Evolutionary conservation across 2,329 filamentous ascomycete genomes (phyloP).

Genomic region (Grosmannia penicillata): DNA sequence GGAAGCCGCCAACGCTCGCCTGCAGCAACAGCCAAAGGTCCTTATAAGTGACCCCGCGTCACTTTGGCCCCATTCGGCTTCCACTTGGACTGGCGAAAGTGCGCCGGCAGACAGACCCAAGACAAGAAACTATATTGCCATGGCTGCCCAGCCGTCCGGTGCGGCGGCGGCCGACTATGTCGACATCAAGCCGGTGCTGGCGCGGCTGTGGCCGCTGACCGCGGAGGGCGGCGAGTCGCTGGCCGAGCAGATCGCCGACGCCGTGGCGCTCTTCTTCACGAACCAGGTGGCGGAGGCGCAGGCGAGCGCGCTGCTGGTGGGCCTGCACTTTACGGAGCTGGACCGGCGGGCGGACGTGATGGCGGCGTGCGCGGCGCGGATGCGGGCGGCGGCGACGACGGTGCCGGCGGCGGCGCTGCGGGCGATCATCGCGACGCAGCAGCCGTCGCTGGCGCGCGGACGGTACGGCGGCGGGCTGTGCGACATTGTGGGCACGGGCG

Average conservation of each 20-base stretch:
- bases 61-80: too few species aligned
- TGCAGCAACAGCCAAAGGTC: too few species aligned
- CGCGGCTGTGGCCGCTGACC: conserved; percentile 52
- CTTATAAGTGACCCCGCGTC: too few species aligned
- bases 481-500: conserved; percentile 95
- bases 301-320: conserved; percentile 73
- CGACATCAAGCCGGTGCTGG: conserved; percentile 58
- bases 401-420: conserved; percentile 52
- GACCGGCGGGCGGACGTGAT: conserved; percentile 78
- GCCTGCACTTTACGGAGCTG: conserved; percentile 78
- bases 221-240: conserved; percentile 33
- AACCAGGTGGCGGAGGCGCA: conserved; percentile 81
- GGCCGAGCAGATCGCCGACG: conserved; percentile 73
- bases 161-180: conserved; percentile 13
- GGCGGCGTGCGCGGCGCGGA: conserved; percentile 66
- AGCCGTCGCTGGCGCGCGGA: conserved; percentile 46
- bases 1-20: too few species aligned
- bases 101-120: too few species aligned
- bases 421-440: conserved; percentile 41
- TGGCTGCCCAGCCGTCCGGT: conserved; percentile 2
- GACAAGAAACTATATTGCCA: background rate
- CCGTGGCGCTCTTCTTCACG: conserved; percentile 82
- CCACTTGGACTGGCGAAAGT: too few species aligned
- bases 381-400: conserved; percentile 64
- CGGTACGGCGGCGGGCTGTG: conserved; percentile 71